Evolutionary conservation across 345 rosid species (phyloP), one percentile per base, ranked within the genome.

Genomic region (Pistacia vera): DNA sequence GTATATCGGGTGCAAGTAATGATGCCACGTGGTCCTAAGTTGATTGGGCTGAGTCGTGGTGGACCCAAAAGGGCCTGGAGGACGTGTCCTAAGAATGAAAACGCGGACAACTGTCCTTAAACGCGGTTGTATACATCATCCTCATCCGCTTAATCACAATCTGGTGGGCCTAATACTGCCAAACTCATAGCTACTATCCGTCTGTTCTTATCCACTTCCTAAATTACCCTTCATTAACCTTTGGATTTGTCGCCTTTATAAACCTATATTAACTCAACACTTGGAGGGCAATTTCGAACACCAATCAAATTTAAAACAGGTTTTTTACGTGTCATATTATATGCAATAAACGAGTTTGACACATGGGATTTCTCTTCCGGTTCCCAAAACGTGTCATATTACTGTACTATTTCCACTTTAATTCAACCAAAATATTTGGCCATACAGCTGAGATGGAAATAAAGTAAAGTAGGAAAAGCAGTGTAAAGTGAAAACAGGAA

Each of bases 81-180:
- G 12, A 3, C 3, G 25, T 18, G 13, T 16, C 41, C 28, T 17
- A 9, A 4, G 49, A 33, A 5, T 10, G 0, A 63, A 78, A 75
- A 71, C 64, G 83, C 73, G 77, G 84, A 78, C 84, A 80, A 58
- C 70, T 78, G 84, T 81, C 78, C 1, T 60, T 30, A 49, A 54
- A 84, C 87, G 79, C 79, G 84, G 78, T 68, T 65, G 6, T 7
- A 46, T 30, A 41, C 84, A 20, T 78, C 79, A 74, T 63, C 77
- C 20, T 78, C 68, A 0, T 28, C 75, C 57, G 49, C 36, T 70
- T 35, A 64, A 41, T 58, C 20, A 62, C 13, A 4, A 25, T 5
- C 38, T 67, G 11, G 68, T 46, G 78, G 80, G 78, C 76, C 81
- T 28, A 11, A 48, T 22, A 52, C 52, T 38, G 59, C 77, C 76